Evolutionary conservation across 139 green algal species (phyloP).

Genomic region (Chlorella sorokiniana): DNA sequence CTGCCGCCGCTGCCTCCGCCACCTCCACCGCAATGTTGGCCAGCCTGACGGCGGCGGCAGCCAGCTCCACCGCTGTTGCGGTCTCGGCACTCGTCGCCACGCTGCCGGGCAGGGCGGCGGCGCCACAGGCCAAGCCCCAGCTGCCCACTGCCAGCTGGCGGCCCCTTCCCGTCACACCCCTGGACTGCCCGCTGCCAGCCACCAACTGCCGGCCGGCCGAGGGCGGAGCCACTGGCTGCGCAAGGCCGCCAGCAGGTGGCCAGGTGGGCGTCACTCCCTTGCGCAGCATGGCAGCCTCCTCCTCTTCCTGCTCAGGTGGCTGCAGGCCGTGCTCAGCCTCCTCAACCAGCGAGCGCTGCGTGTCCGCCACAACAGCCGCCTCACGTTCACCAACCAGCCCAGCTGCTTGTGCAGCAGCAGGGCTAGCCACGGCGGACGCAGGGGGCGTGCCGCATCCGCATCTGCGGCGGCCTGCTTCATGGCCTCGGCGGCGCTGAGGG

Average conservation of each 20-base stretch:
- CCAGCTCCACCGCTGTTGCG: background rate
- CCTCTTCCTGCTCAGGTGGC: no score
- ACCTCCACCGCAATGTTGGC: background rate
- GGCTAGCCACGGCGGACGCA: no score
- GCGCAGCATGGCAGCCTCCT: no score
- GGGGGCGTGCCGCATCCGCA: background rate
- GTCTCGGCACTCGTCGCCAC: background rate
- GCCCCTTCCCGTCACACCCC: background rate
- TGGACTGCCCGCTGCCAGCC: background rate
- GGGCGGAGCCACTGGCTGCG: background rate
- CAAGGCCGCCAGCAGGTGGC: no score
- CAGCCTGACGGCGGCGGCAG: background rate
- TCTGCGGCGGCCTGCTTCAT: background rate
- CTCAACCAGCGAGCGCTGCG: no score
- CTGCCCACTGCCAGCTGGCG: no score
- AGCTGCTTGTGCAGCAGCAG: no score
- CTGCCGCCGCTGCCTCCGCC: background rate
- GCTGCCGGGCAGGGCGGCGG: background rate
- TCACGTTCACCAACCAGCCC: no score
- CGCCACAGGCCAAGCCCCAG: background rate
- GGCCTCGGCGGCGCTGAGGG: background rate
- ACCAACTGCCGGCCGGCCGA: background rate
- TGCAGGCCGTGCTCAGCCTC: no score
- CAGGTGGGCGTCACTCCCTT: no score
- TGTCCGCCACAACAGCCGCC: no score